Percentiles rank a stretch among this genome's conserved stretches.
Evolutionary conservation across 805 yeast species (phyloP).

Genomic region (Barnettozyma siamensis): DNA sequence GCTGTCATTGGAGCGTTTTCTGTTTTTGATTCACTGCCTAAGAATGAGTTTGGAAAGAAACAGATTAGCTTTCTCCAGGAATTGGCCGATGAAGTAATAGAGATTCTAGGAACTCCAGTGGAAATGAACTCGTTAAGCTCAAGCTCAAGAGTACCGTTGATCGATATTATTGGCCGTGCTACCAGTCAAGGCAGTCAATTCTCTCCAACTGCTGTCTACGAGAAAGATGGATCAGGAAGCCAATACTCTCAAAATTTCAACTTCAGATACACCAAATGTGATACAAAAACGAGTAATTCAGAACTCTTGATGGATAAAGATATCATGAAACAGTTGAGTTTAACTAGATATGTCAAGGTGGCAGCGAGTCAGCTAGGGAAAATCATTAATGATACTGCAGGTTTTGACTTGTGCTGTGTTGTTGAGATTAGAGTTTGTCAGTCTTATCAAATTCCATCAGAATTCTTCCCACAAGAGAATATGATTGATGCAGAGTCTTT

Average conservation of each 20-base stretch:
- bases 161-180: constrained; percentile 47
- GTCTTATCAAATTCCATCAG: constrained; percentile 34
- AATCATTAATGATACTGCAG: constrained; percentile 29
- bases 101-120: constrained; percentile 32
- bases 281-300: constrained; percentile 14
- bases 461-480: constrained; percentile 40
- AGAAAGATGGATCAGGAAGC: constrained; percentile 59
- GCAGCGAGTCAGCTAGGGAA: constrained; percentile 40
- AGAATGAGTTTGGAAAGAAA: constrained; percentile 31
- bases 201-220: constrained; percentile 39
- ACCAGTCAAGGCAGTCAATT: constrained; percentile 37
- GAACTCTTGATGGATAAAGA: constrained; percentile 27
- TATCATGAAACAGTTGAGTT: constrained; percentile 32
- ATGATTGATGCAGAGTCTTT: constrained; percentile 41
- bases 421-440: constrained; percentile 48
- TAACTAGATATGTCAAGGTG: constrained; percentile 34
- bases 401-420: constrained; percentile 41
- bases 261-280: constrained; percentile 35
- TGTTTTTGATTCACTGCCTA: constrained; percentile 46
- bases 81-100: constrained; percentile 38
- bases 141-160: constrained; percentile 9
- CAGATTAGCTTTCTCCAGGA: constrained; percentile 32
- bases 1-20: constrained; percentile 53
- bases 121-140: constrained; percentile 5
- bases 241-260: constrained; percentile 48